These are phyloP conservation scores for Solanum corneliomulleri DNA, from an alignment of 257 asterid genomes.

Conservation along the genomic window DNA sequence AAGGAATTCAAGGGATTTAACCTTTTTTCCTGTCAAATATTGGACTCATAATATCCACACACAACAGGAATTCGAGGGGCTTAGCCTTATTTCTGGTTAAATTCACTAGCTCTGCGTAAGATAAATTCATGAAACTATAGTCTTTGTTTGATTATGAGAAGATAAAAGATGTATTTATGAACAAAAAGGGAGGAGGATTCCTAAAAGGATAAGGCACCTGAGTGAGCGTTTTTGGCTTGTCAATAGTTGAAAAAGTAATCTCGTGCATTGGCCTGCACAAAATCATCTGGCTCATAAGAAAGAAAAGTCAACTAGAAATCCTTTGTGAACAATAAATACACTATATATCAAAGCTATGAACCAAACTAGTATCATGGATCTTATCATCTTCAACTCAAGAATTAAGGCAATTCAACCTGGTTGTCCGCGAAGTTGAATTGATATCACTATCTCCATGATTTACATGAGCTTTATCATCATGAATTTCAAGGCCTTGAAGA, in stretches of 20 bases:
- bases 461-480: constrained; percentile 5
- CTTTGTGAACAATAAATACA: neutral
- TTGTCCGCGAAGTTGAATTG: constrained; percentile 17
- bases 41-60: neutral
- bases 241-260: constrained; percentile 36
- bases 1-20: neutral
- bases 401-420: constrained; percentile 5
- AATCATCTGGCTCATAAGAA: neutral
- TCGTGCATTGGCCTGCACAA: constrained; percentile 46
- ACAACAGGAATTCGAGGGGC: neutral
- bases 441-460: constrained; percentile 15
- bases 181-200: neutral
- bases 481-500: constrained; percentile 30
- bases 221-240: constrained; percentile 39
- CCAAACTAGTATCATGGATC: neutral
- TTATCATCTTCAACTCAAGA: neutral
- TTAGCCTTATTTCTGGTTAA: neutral
- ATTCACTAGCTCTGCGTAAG: neutral
- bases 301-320: neutral
- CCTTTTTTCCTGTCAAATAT: neutral
- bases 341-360: neutral
- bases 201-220: constrained; percentile 18
- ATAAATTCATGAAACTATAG: neutral
- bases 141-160: neutral
- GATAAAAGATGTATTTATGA: neutral